Base-by-base conservation (phyloP, 768 basidiomycete genomes). In the Gelatoporia subvermispora region DNA sequence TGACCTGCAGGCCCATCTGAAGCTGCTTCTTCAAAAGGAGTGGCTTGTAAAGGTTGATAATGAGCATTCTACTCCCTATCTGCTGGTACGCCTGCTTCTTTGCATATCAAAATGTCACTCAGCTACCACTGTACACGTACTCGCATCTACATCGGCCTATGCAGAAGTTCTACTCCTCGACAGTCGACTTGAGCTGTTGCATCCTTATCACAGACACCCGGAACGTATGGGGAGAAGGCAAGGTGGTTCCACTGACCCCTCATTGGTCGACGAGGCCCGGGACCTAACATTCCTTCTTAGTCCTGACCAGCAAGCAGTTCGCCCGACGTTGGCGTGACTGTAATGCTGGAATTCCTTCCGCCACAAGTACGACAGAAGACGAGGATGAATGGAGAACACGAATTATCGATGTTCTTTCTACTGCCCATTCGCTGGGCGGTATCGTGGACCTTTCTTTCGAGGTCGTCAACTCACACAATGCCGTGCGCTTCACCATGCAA, bases 151-250 rank as follows among this genome's bases (percentile, higher is more conserved):
- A 31, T 31, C 13, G 28, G 28, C 23, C 18, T 7, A n/a, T 41
- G 16, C 56, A 89, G 87, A 89, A 89, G 72, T 84, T 82, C 61
- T 63, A 74, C n/a, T 41, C 71, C 17, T 81, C 79, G 3, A 61
- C 72, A 3, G 72, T 72, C 17, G 81, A 88, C 57, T 66, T 77
- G 43, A 72, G 73, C 18, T 85, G 85, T 57, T 73, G 67, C 50
- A 60, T 88, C 41, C 59, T 90, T 56, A 60, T 88, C 44, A 88
- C 88, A 10, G 88, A 90, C 64, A 89, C 85, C 11, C 85, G 78
- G 61, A 72, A 68, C 20, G 81, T 82, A 9, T 91, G 85, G 86
- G 73, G 70, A 13, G 88, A 91, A 81, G 83, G 88, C 86, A 54
- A n/a, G 39, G 23, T 46, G 47, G 36, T 25, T 51, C 22, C 20